Conservation (phyloP, 2,329 filamentous ascomycete genomes). For the Ceratocystis lukuohia region DNA sequence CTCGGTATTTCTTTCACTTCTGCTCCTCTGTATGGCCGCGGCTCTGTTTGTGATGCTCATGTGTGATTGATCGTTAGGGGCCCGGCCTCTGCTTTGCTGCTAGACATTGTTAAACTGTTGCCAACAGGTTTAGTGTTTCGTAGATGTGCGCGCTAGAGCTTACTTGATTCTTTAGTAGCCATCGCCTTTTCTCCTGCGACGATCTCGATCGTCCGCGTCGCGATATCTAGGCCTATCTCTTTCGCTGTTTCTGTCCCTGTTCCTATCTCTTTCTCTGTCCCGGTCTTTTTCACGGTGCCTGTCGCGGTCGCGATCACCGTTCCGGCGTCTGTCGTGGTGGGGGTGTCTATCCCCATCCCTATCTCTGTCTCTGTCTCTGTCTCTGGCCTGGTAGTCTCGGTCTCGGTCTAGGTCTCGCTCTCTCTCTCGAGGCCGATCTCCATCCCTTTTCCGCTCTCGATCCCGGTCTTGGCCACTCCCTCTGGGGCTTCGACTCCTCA, state of each 20-base stretch:
- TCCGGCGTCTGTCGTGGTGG: conserved; percentile 16
- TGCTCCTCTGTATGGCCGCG: background rate
- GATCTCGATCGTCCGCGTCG: conserved; percentile 13
- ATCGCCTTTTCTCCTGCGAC: conserved; percentile 15
- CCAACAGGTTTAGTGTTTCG: too few relatives aligned
- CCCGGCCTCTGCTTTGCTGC: too few relatives aligned
- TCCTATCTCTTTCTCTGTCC: conserved; percentile 26
- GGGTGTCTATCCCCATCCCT: conserved; percentile 24
- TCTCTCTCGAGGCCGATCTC: background rate
- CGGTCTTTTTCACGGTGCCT: conserved; percentile 25
- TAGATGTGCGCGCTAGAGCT: too few relatives aligned
- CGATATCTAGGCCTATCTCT: conserved; percentile 21
- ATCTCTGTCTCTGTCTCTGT: conserved; percentile 26
- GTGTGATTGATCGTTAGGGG: too few relatives aligned
- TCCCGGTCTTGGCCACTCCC: background rate
- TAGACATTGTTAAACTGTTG: too few relatives aligned
- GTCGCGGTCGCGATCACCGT: conserved; percentile 24
- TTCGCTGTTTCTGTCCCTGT: conserved; percentile 24
- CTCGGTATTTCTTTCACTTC: background rate
- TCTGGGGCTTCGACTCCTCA: conserved; percentile 25
- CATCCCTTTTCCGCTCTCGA: conserved; percentile 21
- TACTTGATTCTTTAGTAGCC: conserved; percentile 17
- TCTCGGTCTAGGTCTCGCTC: conserved; percentile 1
- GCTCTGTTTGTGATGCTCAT: background rate
- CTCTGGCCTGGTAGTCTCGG: conserved; percentile 21